A percentile compares a stretch with the other conserved stretches of the same genome.
phyloP scores from a whole-genome alignment of 768 basidiomycete species.

The Fistulinella prunicolor region DNA sequence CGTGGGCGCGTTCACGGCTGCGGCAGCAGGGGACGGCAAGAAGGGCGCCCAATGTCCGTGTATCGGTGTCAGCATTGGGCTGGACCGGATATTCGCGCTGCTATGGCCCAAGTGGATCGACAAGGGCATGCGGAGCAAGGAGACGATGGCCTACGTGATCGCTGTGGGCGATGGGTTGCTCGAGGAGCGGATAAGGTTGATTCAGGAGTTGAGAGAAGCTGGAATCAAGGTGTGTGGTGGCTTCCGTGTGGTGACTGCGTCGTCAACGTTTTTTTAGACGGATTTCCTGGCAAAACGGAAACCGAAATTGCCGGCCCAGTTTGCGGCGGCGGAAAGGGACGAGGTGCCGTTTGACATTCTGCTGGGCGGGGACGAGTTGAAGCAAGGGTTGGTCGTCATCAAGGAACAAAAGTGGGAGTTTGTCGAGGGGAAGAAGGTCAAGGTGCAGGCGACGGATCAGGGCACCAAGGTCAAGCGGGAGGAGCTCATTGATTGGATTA shows the following conservation, averaged over 20 bases:
- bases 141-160: slow-evolving; percentile 93
- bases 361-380: slow-evolving; percentile 83
- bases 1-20: slow-evolving; percentile 86
- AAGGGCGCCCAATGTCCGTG: slow-evolving; percentile 72
- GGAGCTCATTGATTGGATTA: slow-evolving; percentile 64
- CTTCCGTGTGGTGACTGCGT: slow-evolving; percentile 1
- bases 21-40: slow-evolving; percentile 74
- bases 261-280: slow-evolving; percentile 44
- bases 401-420: slow-evolving; percentile 89
- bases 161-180: slow-evolving; percentile 87
- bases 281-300: slow-evolving; percentile 93
- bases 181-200: slow-evolving; percentile 78
- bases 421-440: slow-evolving; percentile 65
- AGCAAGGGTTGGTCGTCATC: slow-evolving; percentile 79
- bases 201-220: slow-evolving; percentile 74
- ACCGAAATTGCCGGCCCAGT: slow-evolving; percentile 84
- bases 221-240: slow-evolving; percentile 75
- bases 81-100: slow-evolving; percentile 91
- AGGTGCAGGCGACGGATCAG: slow-evolving; percentile 57
- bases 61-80: slow-evolving; percentile 87
- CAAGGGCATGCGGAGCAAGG: slow-evolving; percentile 77
- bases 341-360: slow-evolving; percentile 93
- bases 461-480: slow-evolving; percentile 62
- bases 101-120: slow-evolving; percentile 86
- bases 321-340: slow-evolving; percentile 86